These are phyloP conservation scores for Hypoxylon lienhwacheense DNA, from an alignment of 495 filamentous ascomycete genomes.

Conservation along the genomic window DNA sequence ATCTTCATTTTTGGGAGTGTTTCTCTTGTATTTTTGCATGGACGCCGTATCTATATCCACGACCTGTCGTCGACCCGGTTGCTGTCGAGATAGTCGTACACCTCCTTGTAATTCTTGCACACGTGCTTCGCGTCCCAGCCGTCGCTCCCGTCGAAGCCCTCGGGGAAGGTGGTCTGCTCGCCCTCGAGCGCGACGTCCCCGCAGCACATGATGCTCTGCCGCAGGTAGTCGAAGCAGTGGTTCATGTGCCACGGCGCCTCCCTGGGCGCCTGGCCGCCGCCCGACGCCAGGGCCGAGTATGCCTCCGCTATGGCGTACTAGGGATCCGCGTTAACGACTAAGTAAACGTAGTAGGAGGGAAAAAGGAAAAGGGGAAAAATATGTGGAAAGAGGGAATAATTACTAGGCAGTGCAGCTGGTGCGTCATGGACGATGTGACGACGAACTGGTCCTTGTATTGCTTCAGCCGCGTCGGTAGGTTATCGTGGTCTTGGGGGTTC, in stretches of 20 bases:
- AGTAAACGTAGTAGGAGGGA: not conserved
- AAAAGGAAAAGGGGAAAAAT: not conserved
- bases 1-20: too few relatives aligned
- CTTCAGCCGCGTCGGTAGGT: slow-evolving; percentile 44
- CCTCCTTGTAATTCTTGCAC: slow-evolving; percentile 45
- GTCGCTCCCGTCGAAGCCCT: slow-evolving; percentile 45
- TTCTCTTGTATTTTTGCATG: not conserved
- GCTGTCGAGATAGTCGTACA: slow-evolving; percentile 42
- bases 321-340: not conserved
- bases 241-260: slow-evolving; percentile 49
- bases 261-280: slow-evolving; percentile 34
- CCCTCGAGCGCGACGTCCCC: slow-evolving; percentile 51
- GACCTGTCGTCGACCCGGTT: slow-evolving; percentile 44
- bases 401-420: slow-evolving; percentile 53
- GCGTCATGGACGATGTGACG: slow-evolving; percentile 54
- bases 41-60: slow-evolving; percentile 45
- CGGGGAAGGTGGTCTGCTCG: slow-evolving; percentile 47
- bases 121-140: slow-evolving; percentile 55
- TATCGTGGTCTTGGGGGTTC: slow-evolving; percentile 40
- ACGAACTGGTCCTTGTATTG: slow-evolving; percentile 41
- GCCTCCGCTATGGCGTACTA: slow-evolving; percentile 44
- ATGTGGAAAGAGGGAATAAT: too few relatives aligned
- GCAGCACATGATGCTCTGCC: slow-evolving; percentile 52
- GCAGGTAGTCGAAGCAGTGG: slow-evolving; percentile 54
- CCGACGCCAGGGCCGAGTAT: slow-evolving; percentile 42